Conservation (phyloP, 1,284 basidiomycete species). For the Phellinidium pouzarii region DNA sequence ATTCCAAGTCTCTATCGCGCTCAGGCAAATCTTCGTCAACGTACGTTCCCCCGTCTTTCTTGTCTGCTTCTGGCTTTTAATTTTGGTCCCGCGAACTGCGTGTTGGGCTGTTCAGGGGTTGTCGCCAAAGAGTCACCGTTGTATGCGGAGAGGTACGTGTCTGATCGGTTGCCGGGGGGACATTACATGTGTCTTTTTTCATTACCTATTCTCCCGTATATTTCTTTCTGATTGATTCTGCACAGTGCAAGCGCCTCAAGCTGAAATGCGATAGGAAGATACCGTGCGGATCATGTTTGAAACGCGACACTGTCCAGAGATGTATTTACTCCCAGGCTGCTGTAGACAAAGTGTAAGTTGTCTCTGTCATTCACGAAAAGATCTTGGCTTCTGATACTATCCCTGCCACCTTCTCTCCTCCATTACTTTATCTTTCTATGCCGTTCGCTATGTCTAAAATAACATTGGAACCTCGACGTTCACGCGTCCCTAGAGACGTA, state of each 20-base stretch:
- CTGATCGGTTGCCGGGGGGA: constrained; percentile 8
- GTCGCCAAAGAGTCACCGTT: constrained; percentile 72
- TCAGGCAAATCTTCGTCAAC: background rate
- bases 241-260: constrained; percentile 75
- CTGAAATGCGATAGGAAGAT: constrained; percentile 71
- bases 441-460: background rate
- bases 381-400: constrained; percentile 10
- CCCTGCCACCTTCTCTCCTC: background rate
- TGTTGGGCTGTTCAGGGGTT: constrained; percentile 29
- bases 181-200: background rate
- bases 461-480: background rate
- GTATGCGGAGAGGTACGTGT: constrained; percentile 69
- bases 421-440: constrained; percentile 3
- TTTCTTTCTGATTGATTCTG: constrained; percentile 4
- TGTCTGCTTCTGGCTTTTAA: no score
- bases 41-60: background rate
- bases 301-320: constrained; percentile 64
- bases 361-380: constrained; percentile 7
- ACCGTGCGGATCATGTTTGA: constrained; percentile 69
- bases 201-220: constrained; percentile 13
- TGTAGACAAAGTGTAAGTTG: constrained; percentile 69
- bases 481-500: constrained; percentile 45
- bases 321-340: constrained; percentile 76
- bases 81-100: no score
- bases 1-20: background rate